These are phyloP conservation scores for Wickerhamiella occidentalis DNA, from an alignment of 805 yeast genomes.

Conservation along the genomic window DNA sequence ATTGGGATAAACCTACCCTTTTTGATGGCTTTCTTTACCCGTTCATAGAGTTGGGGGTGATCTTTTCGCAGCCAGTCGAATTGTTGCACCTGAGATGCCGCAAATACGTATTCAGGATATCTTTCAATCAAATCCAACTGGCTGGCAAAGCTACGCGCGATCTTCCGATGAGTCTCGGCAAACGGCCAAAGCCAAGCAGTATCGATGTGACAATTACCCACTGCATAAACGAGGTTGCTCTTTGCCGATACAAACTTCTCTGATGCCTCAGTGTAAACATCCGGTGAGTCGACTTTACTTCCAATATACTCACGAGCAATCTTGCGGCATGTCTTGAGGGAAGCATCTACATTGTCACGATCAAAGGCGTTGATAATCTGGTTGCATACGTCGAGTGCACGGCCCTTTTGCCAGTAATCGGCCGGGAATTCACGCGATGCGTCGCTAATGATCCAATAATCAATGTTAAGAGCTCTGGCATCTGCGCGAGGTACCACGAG, in stretches of 20 bases:
- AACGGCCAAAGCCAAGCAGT: conserved; percentile 99
- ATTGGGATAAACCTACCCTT: conserved; percentile 74
- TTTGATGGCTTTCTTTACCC: conserved; percentile 48
- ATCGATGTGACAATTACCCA: conserved; percentile 95
- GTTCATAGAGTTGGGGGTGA: conserved; percentile 66
- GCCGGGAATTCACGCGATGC: conserved; percentile 78
- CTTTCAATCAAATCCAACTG: conserved; percentile 73
- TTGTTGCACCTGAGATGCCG: conserved; percentile 93
- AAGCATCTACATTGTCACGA: conserved; percentile 41
- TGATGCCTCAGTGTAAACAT: conserved; percentile 37
- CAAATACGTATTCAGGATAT: conserved; percentile 89
- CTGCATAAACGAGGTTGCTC: conserved; percentile 47
- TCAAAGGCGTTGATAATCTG: conserved; percentile 77
- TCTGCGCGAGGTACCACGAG: conserved; percentile 67
- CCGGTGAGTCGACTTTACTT: conserved; percentile 44
- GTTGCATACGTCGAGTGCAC: conserved; percentile 70
- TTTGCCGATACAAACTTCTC: conserved; percentile 22
- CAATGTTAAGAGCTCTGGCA: conserved; percentile 66
- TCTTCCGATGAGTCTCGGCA: conserved; percentile 86
- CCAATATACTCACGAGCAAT: conserved; percentile 59
- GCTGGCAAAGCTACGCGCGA: conserved; percentile 91
- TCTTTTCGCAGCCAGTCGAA: conserved; percentile 81
- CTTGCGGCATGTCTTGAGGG: conserved; percentile 52
- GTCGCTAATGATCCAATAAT: conserved; percentile 81
- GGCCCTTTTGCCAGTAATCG: conserved; percentile 68